Percentiles rank a stretch among this genome's conserved stretches.
Conservation (phyloP, 2,329 filamentous ascomycete genomes). For the Pseudonectria buxi region DNA sequence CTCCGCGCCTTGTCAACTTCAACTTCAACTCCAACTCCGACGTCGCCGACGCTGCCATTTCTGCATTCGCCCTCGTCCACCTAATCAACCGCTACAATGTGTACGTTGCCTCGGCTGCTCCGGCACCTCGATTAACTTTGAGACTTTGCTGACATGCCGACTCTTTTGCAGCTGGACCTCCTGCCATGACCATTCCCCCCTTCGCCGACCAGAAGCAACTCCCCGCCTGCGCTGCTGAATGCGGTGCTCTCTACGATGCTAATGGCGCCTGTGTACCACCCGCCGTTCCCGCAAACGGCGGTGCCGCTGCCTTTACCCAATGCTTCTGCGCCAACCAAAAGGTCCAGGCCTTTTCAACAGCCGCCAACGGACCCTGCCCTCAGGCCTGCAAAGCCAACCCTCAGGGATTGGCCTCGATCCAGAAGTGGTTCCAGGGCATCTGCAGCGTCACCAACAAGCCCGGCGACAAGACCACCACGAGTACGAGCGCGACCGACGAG, state of each 20-base stretch:
- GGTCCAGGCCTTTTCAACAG: constrained; percentile 51
- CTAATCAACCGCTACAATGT: too few species aligned
- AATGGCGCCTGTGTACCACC: constrained; percentile 65
- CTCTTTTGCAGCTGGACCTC: neutral
- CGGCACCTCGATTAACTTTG: too few species aligned
- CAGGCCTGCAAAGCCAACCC: constrained; percentile 44
- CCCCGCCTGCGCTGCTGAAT: constrained; percentile 55
- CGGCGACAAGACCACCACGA: constrained; percentile 8
- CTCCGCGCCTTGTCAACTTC: too few species aligned
- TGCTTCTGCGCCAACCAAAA: constrained; percentile 68
- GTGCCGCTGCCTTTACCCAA: constrained; percentile 48
- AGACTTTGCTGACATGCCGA: too few species aligned
- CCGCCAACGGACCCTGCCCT: constrained; percentile 56
- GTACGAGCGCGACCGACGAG: constrained; percentile 5
- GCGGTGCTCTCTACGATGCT: constrained; percentile 59
- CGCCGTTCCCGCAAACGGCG: constrained; percentile 36
- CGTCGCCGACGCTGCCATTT: too few species aligned
- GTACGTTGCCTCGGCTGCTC: too few species aligned
- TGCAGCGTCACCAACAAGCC: constrained; percentile 43
- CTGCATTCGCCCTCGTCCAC: too few species aligned
- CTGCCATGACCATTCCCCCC: constrained; percentile 48
- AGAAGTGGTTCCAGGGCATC: constrained; percentile 63
- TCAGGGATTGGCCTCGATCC: constrained; percentile 48
- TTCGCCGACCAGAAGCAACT: constrained; percentile 40
- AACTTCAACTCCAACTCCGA: too few species aligned